These are phyloP conservation scores for Teratosphaeria pseudoeucalypti DNA, from an alignment of 2,329 filamentous ascomycete genomes.

Conservation along the genomic window DNA sequence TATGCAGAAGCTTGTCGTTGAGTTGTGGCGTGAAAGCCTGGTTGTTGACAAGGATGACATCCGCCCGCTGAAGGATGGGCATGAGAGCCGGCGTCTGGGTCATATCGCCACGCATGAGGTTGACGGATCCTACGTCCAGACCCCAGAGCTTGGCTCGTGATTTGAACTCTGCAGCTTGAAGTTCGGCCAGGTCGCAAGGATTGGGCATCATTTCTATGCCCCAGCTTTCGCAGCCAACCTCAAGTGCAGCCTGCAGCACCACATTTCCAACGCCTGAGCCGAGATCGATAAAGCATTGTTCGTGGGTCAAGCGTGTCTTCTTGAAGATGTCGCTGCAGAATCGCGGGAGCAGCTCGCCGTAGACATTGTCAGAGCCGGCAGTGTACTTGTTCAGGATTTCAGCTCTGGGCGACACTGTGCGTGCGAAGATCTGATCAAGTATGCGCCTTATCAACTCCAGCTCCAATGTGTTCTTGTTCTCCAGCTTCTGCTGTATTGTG, in stretches of 20 bases:
- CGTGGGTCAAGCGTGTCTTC: conserved; percentile 65
- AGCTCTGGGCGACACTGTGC: conserved; percentile 82
- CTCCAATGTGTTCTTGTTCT: conserved; percentile 57
- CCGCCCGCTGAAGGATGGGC: conserved; percentile 66
- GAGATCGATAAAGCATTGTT: conserved; percentile 84
- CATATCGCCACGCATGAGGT: conserved; percentile 76
- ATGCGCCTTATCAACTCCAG: conserved; percentile 61
- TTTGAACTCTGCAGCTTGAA: conserved; percentile 72
- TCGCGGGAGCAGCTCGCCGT: conserved; percentile 79
- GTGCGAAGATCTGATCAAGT: conserved; percentile 71
- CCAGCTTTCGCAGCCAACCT: conserved; percentile 89
- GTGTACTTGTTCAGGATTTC: conserved; percentile 76
- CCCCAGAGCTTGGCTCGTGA: conserved; percentile 87
- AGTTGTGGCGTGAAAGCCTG: conserved; percentile 85
- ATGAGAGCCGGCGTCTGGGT: conserved; percentile 61
- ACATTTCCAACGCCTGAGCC: conserved; percentile 96
- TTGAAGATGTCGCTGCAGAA: conserved; percentile 77
- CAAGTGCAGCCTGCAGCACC: conserved; percentile 82
- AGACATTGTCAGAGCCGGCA: conserved; percentile 85
- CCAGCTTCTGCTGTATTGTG: conserved; percentile 61
- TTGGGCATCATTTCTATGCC: conserved; percentile 95
- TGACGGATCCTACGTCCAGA: conserved; percentile 65
- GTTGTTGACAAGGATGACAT: conserved; percentile 97
- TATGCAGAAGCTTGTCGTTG: conserved; percentile 73
- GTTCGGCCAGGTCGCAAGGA: conserved; percentile 68